These are phyloP conservation scores for Sphaerulina populicola DNA, from an alignment of 2,329 filamentous ascomycete genomes.

Conservation along the genomic window DNA sequence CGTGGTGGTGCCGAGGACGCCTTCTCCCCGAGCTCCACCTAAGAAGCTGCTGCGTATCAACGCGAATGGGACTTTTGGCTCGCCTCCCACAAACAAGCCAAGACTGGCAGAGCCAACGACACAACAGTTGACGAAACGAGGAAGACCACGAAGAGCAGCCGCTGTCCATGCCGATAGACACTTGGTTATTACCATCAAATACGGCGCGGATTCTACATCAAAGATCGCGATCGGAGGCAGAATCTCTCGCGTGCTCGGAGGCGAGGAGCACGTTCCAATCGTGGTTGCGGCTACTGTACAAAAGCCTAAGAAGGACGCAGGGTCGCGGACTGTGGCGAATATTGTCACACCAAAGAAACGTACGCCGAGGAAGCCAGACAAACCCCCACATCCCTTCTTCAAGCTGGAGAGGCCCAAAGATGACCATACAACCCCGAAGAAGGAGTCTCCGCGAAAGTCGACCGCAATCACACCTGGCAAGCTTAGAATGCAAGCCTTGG, in stretches of 20 bases:
- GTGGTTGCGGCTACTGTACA: not conserved
- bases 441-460: conserved; percentile 27
- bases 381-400: conserved; percentile 60
- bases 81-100: conserved; percentile 33
- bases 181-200: conserved; percentile 36
- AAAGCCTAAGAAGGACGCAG: conserved; percentile 5
- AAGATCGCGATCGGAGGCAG: conserved; percentile 48
- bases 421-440: conserved; percentile 23
- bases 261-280: conserved; percentile 22
- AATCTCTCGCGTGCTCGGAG: conserved; percentile 55
- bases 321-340: conserved; percentile 4
- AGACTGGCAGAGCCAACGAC: conserved; percentile 13
- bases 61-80: conserved; percentile 41
- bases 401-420: conserved; percentile 44
- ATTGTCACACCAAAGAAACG: conserved; percentile 20
- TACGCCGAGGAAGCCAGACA: conserved; percentile 23
- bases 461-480: conserved; percentile 44
- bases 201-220: conserved; percentile 45
- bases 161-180: conserved; percentile 9
- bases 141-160: conserved; percentile 27
- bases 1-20: conserved; percentile 2
- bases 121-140: conserved; percentile 25
- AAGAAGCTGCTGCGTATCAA: conserved; percentile 37
- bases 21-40: conserved; percentile 23
- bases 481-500: conserved; percentile 29